Conservation (phyloP, 2,329 filamentous ascomycete species). For the Acephala macrosclerotiorum region DNA sequence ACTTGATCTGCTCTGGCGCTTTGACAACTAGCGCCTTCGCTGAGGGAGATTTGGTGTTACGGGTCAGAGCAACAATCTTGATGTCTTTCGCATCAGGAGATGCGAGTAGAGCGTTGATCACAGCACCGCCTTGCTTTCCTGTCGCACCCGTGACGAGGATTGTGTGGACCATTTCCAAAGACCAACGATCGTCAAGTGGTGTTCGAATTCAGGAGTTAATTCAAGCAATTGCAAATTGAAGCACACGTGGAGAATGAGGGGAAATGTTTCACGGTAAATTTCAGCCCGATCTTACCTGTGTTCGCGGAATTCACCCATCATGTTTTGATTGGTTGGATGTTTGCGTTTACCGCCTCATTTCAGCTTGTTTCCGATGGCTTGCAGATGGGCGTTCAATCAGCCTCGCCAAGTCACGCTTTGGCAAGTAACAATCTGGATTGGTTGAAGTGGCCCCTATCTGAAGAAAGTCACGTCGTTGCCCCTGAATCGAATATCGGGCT, state of each 20-base stretch:
- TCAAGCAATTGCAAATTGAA: background rate
- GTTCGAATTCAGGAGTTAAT: background rate
- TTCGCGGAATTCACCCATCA: background rate
- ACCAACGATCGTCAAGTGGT: background rate
- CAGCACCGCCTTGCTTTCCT: constrained; percentile 54
- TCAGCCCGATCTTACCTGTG: constrained; percentile 5
- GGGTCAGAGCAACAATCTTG: constrained; percentile 65
- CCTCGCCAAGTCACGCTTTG: constrained; percentile 11
- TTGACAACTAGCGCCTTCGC: constrained; percentile 56
- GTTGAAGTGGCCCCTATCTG: background rate
- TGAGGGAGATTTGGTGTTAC: constrained; percentile 54
- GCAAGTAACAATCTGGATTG: background rate
- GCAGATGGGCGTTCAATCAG: constrained; percentile 21
- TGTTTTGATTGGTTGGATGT: constrained; percentile 13
- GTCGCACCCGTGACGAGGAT: constrained; percentile 54
- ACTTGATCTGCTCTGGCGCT: constrained; percentile 54
- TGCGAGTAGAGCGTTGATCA: constrained; percentile 51
- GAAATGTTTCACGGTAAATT: constrained; percentile 1
- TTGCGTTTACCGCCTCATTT: constrained; percentile 25
- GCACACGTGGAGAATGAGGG: background rate
- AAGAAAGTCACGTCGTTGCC: background rate
- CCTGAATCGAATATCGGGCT: background rate
- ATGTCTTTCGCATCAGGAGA: constrained; percentile 40
- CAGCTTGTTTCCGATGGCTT: constrained; percentile 23
- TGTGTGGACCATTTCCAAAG: constrained; percentile 6